Base-by-base conservation (phyloP, 495 filamentous ascomycete species). In the Penicillium cataractarum region DNA sequence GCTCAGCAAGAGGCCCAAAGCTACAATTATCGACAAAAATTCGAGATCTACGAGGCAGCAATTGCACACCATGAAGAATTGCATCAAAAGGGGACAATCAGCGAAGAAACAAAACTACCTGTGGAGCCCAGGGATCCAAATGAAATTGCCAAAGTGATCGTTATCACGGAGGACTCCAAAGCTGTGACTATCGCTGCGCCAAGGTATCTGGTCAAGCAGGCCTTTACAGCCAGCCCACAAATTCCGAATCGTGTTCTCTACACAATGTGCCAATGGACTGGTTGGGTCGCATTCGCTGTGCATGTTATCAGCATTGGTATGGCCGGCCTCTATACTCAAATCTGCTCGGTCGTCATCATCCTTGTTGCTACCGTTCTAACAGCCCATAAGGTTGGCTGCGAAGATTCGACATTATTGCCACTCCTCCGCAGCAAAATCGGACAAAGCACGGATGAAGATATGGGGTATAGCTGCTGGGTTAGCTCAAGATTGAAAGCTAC, bases 291-390 rank as follows among this genome's bases (percentile, higher is more conserved):
- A 13, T 65, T 65, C 31, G 58, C 53, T 0, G 63, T 65, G 3
- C 63, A 65, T 61, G 58, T 65, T 7, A 57, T 65, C 33, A 61
- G 53, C 49, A 61, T 65, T 26, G 63, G 63, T n/a, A 65, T 65
- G 63, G 63, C 63, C 2, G 54, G 42, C 2, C 48, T 65, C 8
- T 52, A 56, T 17, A 65, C 53, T 15, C 63, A 65, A 35, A 65
- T 65, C 15, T 57, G 44, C 12, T 57, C 63, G 5, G 58, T 65
- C 0, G 63, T 56, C 1, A 32, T 65, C 33, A 61, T 65, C 6
- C 52, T 65, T 31, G 35, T 42, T 21, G 54, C 63, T 3, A 65
- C 63, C 3, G 53, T 65, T 1, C 46, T 61, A 1, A 57, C 39
- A 1, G 63, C 53, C 0, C 48, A 61, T 26, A 61, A 60, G 22